Evolutionary conservation across 352 stramenopile genomes (phyloP), one percentile per base, ranked within the genome.

Genomic region (Phytophthora chlamydospora): DNA sequence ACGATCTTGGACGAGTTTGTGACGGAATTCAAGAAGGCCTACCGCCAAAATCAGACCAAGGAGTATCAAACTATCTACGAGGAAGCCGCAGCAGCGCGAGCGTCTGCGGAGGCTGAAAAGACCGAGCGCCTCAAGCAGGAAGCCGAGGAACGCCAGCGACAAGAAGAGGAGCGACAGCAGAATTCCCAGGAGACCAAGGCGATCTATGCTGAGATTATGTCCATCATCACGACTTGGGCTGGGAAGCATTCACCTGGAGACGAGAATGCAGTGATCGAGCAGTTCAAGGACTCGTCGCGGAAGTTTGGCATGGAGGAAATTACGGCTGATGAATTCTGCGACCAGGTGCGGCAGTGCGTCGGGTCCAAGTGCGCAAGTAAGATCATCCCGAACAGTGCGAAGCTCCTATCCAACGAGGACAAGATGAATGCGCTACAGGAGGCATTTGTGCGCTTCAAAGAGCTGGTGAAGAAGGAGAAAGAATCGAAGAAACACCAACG

Each of bases 11-110:
- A 94, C 44, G 83, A 94, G 49, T 95, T 95, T 52, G 78, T 91
- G 35, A 87, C 68, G 1, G 87, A 93, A 45, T 92, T 95, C 58
- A 95, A 95, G 68, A 95, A 95, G 56, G 86, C 86, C 0, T 95
- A 93, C 41, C 84, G 86, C 29, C 82, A 93, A 61, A 95, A 95
- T 38, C 86, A 95, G 47, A 93, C 83, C 5, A 95, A 95, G 62
- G 86, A 95, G 58, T 91, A 86, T 46, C 77, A 91, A 48, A 47
- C 76, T 2, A 91, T 93, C 39, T 95, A 89, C 27, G 82, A 92
- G n/a, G 74, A 69, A 38, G 80, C 80, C 11, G 68, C 68, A 13
- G 68, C 79, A 19, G 78, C 76, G 11, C 74, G 81, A 31, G 64
- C 60, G 38, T 62, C 71, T 13, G 82, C 78, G 3, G 76, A 85